phyloP scores from a whole-genome alignment of 2,329 filamentous ascomycete genomes.

The Talaromyces sp. region DNA sequence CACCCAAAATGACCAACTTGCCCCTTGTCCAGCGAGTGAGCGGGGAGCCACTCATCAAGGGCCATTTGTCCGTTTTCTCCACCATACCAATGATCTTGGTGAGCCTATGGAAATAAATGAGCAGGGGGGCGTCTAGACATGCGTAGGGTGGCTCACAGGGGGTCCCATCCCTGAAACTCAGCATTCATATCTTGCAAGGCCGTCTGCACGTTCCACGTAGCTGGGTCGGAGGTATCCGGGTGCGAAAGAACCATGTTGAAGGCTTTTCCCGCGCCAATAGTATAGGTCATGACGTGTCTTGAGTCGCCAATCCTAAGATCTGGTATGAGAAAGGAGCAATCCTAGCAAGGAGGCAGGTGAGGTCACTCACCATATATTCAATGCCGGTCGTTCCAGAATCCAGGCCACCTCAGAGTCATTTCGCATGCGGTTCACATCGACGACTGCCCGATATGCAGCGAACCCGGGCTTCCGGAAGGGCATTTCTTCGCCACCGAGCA shows the following conservation, averaged over 20 bases:
- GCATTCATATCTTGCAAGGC: constrained; percentile 28
- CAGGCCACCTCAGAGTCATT: constrained; percentile 32
- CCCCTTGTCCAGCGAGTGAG: constrained; percentile 42
- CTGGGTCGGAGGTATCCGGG: constrained; percentile 57
- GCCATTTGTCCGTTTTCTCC: constrained; percentile 63
- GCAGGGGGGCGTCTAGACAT: constrained; percentile 19
- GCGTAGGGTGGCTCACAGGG: constrained; percentile 24
- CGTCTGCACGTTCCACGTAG: constrained; percentile 49
- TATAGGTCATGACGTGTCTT: constrained; percentile 62
- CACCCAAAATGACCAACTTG: constrained; percentile 38
- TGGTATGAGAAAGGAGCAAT: neutral
- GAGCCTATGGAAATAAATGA: constrained; percentile 12
- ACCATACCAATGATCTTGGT: constrained; percentile 43
- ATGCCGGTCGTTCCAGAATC: constrained; percentile 34
- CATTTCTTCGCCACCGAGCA: constrained; percentile 39
- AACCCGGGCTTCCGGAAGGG: constrained; percentile 39
- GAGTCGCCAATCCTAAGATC: constrained; percentile 42
- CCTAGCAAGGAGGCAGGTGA: too few relatives aligned
- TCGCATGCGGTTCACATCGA: constrained; percentile 34
- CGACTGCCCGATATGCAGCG: constrained; percentile 39
- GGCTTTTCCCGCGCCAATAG: constrained; percentile 48
- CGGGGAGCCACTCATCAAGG: constrained; percentile 50
- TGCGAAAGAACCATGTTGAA: constrained; percentile 63
- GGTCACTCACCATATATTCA: constrained; percentile 34
- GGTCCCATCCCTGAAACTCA: constrained; percentile 61